A percentile compares a stretch with the other conserved stretches of the same genome.
Evolutionary conservation across 257 asterid genomes (phyloP).

Genomic region (Nicotiana benthamiana): DNA sequence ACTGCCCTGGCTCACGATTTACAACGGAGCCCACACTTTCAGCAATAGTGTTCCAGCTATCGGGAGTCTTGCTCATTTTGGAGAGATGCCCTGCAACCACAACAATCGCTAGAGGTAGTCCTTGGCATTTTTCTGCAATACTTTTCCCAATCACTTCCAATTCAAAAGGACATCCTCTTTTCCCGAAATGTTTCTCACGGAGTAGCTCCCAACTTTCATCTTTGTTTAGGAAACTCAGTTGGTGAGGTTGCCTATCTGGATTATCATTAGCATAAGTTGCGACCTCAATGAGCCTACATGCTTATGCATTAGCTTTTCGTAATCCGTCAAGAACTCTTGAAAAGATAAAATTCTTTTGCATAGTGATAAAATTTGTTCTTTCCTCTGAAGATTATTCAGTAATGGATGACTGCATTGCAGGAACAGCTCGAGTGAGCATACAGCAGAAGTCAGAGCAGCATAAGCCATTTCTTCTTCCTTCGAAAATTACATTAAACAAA

Average conservation of each 20-base stretch:
- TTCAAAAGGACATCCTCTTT: slow-evolving; percentile 11
- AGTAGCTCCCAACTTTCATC: slow-evolving; percentile 28
- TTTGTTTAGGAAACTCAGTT: slow-evolving; percentile 13
- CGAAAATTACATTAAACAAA: not conserved
- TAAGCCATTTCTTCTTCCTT: slow-evolving; percentile 19
- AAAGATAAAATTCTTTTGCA: slow-evolving; percentile 8
- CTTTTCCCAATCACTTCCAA: slow-evolving; percentile 16
- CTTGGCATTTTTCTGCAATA: slow-evolving; percentile 23
- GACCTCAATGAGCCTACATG: slow-evolving; percentile 6
- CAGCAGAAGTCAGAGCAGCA: slow-evolving; percentile 20
- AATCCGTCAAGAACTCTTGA: slow-evolving; percentile 16
- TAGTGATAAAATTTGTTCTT: slow-evolving; percentile 7
- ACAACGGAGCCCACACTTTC: slow-evolving; percentile 14
- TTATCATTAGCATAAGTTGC: slow-evolving; percentile 16
- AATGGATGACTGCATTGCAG: not conserved
- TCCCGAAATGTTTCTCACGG: slow-evolving; percentile 12
- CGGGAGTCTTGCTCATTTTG: slow-evolving; percentile 13
- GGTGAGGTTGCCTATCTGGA: slow-evolving; percentile 11
- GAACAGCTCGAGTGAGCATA: slow-evolving; percentile 12
- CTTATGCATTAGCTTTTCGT: slow-evolving; percentile 3
- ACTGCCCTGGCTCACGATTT: slow-evolving; percentile 6
- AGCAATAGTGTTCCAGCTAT: slow-evolving; percentile 20
- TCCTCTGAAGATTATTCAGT: slow-evolving; percentile 1
- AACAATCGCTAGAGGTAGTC: slow-evolving; percentile 28
- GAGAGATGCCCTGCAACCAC: slow-evolving; percentile 24